phyloP scores from a whole-genome alignment of 2,329 filamentous ascomycete species.

The Pestalotiopsis sp. region DNA sequence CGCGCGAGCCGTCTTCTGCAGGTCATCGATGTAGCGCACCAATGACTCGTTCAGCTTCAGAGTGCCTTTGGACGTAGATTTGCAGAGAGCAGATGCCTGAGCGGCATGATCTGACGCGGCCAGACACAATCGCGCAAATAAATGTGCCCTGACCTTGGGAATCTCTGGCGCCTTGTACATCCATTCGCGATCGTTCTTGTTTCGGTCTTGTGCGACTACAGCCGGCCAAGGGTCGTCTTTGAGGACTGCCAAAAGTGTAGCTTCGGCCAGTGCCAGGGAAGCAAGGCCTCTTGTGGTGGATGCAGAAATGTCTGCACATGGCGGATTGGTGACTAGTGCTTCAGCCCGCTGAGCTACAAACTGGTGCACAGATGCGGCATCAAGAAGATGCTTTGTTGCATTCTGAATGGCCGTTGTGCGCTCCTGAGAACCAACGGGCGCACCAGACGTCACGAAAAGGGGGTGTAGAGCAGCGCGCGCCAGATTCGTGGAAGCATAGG shows the following conservation, averaged over 20 bases:
- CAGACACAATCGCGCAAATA: conserved; percentile 85
- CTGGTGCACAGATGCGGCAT: conserved; percentile 75
- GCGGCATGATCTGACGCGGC: conserved; percentile 86
- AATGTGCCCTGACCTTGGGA: conserved; percentile 81
- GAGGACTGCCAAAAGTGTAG: conserved; percentile 83
- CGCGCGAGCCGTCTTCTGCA: conserved; percentile 73
- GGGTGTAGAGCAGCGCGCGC: conserved; percentile 72
- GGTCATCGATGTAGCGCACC: conserved; percentile 71
- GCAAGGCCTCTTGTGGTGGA: conserved; percentile 56
- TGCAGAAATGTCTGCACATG: conserved; percentile 55
- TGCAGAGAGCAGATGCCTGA: conserved; percentile 60
- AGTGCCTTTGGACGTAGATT: conserved; percentile 35
- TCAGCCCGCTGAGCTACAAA: conserved; percentile 64
- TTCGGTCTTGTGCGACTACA: conserved; percentile 76
- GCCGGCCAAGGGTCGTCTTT: conserved; percentile 95
- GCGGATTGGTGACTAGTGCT: conserved; percentile 36
- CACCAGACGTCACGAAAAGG: conserved; percentile 66
- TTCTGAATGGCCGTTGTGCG: conserved; percentile 68
- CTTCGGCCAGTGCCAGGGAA: conserved; percentile 77
- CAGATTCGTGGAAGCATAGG: conserved; percentile 69
- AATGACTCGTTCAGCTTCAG: conserved; percentile 65
- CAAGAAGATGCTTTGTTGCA: conserved; percentile 76
- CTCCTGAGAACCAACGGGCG: conserved; percentile 63
- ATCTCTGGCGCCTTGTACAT: conserved; percentile 92
- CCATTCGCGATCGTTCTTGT: conserved; percentile 86